phyloP scores from a whole-genome alignment of 176 grass and related monocot genomes.

The Ensete ventricosum region DNA sequence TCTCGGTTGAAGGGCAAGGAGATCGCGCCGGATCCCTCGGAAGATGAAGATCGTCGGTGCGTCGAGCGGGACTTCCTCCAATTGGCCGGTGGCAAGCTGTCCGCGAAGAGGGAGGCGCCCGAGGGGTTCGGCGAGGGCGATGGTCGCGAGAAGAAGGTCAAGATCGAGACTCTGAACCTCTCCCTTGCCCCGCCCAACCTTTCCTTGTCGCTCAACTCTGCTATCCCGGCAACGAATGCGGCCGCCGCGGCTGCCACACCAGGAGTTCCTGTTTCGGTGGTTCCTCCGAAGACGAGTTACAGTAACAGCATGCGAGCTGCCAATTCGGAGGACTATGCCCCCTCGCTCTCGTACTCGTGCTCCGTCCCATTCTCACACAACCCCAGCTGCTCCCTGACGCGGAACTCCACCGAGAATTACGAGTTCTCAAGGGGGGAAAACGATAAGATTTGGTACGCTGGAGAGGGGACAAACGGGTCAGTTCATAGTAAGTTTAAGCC shows the following conservation, averaged over 20 bases:
- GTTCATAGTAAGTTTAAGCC: conserved; percentile 97
- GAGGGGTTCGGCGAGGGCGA: conserved; percentile 47
- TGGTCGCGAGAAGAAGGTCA: conserved; percentile 53
- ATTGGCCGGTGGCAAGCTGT: conserved; percentile 29
- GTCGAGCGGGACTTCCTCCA: conserved; percentile 35
- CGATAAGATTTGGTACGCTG: conserved; percentile 51
- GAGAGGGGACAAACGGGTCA: conserved; percentile 94
- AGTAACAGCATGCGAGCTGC: conserved; percentile 62
- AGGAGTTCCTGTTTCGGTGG: conserved; percentile 13
- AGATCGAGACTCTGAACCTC: conserved; percentile 61
- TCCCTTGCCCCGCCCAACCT: conserved; percentile 38
- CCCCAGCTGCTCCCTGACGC: conserved; percentile 91
- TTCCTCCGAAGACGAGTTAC: conserved; percentile 40
- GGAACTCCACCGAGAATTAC: conserved; percentile 90
- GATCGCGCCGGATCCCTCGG: conserved; percentile 13
- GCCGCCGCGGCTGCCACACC: conserved; percentile 10
- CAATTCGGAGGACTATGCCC: conserved; percentile 74
- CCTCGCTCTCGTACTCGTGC: conserved; percentile 77
- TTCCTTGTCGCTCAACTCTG: conserved; percentile 59
- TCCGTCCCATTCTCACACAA: conserved; percentile 91
- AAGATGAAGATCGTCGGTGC: conserved; percentile 8
- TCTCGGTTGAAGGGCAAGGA: conserved; percentile 26
- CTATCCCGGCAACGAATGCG: conserved; percentile 6
- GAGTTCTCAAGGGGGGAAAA: conserved; percentile 46
- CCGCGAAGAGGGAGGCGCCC: conserved; percentile 45